Evolutionary conservation across 2,329 filamentous ascomycete species (phyloP), one percentile per base, ranked within the genome.

Genomic region (Neurospora sp.): DNA sequence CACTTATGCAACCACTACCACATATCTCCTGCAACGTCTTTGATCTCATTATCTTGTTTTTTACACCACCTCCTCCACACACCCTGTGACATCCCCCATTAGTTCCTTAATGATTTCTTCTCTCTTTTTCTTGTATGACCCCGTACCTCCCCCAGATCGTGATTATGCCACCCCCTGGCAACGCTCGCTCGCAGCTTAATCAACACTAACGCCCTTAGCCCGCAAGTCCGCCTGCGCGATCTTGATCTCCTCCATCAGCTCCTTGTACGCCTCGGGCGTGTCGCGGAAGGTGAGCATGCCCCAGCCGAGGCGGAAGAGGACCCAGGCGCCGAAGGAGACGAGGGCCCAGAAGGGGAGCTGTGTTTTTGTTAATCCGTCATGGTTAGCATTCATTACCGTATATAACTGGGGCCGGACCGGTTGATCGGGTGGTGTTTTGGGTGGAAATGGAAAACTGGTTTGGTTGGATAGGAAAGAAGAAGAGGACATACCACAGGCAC

Each of bases 221-320:
- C 87, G 87, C 79, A 96, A 82, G 76, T 96, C 93, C 72, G 82
- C 83, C 83, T 91, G 90, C 73, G 93, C 93, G 80, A 89, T 75
- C 73, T 93, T 86, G 78, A 96, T 96, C 82, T 98, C 92, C 76
- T 83, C 84, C 86, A 96, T 93, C 76, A 99, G 84, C 82, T 97
- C 94, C 79, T 90, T 88, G 82, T 98, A 91, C 68, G 96, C 96
- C 72, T 93, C 87, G 69, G 95, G 94, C 67, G 96, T 93, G 81
- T 98, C 94, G 84, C 97, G 96, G 87, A 99, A 99, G 70, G 93
- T 97, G 79, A 97, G 86, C 76, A 99, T 92, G 74, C 96, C 96
- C 84, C 89, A 91, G 77, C 96, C 96, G 73, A 99, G 91, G 76
- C 93, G 93, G 83, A 91, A 93, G 74, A 99, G 90, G 23, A 99